Percentiles rank a stretch among this genome's conserved stretches.
Evolutionary conservation across 306 rosid genomes (phyloP).

Genomic region (Rosa lucieae): DNA sequence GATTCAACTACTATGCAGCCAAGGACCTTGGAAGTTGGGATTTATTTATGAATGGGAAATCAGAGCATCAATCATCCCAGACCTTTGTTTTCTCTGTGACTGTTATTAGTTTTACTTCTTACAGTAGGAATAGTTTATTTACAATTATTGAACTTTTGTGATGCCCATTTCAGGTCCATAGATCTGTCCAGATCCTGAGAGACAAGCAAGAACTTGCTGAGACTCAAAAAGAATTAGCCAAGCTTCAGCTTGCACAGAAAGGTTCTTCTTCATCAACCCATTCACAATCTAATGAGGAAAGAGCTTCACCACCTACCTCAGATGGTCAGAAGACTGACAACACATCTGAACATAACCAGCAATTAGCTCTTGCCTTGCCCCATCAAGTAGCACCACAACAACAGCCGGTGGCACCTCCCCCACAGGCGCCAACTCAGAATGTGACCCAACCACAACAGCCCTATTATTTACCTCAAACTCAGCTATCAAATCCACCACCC

Average conservation of each 20-base stretch:
- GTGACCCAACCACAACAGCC: constrained; percentile 61
- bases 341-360: constrained; percentile 70
- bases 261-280: constrained; percentile 75
- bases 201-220: constrained; percentile 98
- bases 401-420: constrained; percentile 45
- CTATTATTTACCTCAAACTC: constrained; percentile 68
- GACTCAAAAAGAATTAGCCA: constrained; percentile 90
- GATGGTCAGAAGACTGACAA: constrained; percentile 66
- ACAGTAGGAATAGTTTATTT: neutral
- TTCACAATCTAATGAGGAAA: constrained; percentile 77
- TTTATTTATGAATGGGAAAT: neutral
- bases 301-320: constrained; percentile 48
- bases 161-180: constrained; percentile 68
- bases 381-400: constrained; percentile 69
- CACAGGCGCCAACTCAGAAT: constrained; percentile 61
- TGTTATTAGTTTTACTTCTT: neutral
- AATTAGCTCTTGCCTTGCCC: constrained; percentile 88
- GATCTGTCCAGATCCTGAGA: constrained; percentile 92
- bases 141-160: neutral
- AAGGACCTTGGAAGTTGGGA: neutral
- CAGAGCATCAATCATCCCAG: neutral
- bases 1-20: neutral
- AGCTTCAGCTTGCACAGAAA: constrained; percentile 86
- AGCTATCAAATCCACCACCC: constrained; percentile 52
- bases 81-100: neutral